A percentile compares a stretch with the other conserved stretches of the same genome.
Conservation (phyloP, 352 stramenopile genomes). For the Pythium brassicae region DNA sequence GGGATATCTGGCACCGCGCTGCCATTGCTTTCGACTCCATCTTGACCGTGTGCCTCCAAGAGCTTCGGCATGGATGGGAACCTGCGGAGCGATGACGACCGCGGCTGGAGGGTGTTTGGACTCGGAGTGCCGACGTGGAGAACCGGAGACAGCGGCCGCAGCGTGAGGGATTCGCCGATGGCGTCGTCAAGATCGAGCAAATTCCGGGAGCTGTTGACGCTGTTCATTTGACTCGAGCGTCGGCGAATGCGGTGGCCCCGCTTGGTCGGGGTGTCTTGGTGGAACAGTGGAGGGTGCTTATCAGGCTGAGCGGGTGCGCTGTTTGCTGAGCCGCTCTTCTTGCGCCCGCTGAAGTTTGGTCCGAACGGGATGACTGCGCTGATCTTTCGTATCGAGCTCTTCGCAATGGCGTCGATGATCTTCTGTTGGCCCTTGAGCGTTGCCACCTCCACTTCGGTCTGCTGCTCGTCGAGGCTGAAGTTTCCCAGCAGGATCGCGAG, state of each 20-base stretch:
- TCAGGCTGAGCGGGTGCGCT: background rate
- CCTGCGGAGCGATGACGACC: background rate
- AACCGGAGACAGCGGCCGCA: background rate
- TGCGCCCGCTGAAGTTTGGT: background rate
- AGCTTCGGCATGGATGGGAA: constrained; percentile 2
- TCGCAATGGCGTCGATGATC: constrained; percentile 16
- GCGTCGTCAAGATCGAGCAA: background rate
- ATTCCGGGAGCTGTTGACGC: constrained; percentile 4
- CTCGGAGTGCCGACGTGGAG: background rate
- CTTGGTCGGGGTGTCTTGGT: constrained; percentile 6
- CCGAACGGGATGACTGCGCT: constrained; percentile 6
- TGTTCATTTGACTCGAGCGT: constrained; percentile 5
- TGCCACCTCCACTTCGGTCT: constrained; percentile 20
- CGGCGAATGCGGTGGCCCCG: constrained; percentile 3
- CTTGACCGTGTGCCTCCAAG: background rate
- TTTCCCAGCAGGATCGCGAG: constrained; percentile 84
- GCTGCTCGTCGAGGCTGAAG: constrained; percentile 50
- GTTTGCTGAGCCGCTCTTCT: background rate
- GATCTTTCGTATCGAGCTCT: constrained; percentile 7
- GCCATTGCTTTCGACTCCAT: background rate
- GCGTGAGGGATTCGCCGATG: background rate
- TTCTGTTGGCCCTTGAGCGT: constrained; percentile 26
- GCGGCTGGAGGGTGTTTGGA: background rate
- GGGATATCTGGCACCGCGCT: background rate
- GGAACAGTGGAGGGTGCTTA: background rate